Base-by-base conservation (phyloP, 2,329 filamentous ascomycete species). In the Elsinoe fawcettii region DNA sequence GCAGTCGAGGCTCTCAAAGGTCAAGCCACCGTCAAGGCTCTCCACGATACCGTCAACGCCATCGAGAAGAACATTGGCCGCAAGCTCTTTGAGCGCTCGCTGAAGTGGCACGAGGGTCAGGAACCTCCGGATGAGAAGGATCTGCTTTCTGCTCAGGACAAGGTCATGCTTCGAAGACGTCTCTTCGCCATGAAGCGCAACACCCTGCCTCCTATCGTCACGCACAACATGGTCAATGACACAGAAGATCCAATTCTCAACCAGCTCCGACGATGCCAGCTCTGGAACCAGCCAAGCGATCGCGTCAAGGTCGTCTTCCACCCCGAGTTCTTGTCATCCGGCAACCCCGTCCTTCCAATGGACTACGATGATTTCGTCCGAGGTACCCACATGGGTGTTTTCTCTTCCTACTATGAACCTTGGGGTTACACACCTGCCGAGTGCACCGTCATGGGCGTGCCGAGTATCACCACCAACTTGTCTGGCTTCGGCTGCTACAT, bases 321-420 rank as follows among this genome's bases (percentile, higher is more conserved):
- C 69, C 93, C 93, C 5, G 93, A 97, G 73, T 99, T 99, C 75
- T 76, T 99, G 64, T 96, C 91, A 77, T 95, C 92, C 1, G 86
- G 90, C 57, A 97, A 96, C 74, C 92, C 93, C 0, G 91, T 99
- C 1, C 79, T 99, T 32, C 91, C 93, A 16, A 80, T 99, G 68
- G 93, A 97, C 74, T 97, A 99, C 67, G 93, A 99, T 67, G 93
- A 99, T 71, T 99, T 99, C 69, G 93, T 99, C 44, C 89, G 93
- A 57, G 93, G 93, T 63, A 97, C 92, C 39, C 92, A 99, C 73
- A 76, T 99, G 68, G 93, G 93, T 66, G 84, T 99, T 58, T 99
- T 99, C 75, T 81, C 92, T 22, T 97, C 93, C 2, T 97, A 97
- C 81, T 99, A 99, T 72, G 93, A 99, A 75, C 93, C 93, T 7